A percentile compares a stretch with the other conserved stretches of the same genome.
These are phyloP conservation scores for Chrysanthemum lavandulifolium DNA, from an alignment of 129 eudicot species.

Conservation along the genomic window DNA sequence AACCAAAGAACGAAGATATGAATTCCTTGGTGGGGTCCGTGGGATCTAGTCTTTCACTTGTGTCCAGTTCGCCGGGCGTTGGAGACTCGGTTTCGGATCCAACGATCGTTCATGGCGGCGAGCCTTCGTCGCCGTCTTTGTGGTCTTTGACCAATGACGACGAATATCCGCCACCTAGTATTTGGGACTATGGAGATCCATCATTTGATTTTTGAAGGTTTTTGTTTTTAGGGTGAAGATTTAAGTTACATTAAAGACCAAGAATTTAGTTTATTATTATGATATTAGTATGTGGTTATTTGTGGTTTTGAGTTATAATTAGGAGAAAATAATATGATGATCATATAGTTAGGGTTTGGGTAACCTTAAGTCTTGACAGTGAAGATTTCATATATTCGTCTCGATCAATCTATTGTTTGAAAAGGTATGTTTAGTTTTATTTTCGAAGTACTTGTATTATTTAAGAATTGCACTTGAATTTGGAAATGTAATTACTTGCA, in stretches of 20 bases:
- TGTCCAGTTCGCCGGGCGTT: slow-evolving; percentile 23
- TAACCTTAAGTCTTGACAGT: background rate
- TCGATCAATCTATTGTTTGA: slow-evolving; percentile 18
- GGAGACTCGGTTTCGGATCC: slow-evolving; percentile 50
- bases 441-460: slow-evolving; percentile 2
- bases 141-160: slow-evolving; percentile 53
- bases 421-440: slow-evolving; percentile 20
- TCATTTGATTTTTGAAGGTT: slow-evolving; percentile 49
- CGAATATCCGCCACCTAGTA: slow-evolving; percentile 45
- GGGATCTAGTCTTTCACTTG: slow-evolving; percentile 40
- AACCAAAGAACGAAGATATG: slow-evolving; percentile 34
- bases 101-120: slow-evolving; percentile 24
- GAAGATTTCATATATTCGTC: slow-evolving; percentile 27
- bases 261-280: background rate
- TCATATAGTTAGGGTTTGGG: slow-evolving; percentile 25
- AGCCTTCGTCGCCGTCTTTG: slow-evolving; percentile 33
- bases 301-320: background rate
- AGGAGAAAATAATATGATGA: background rate
- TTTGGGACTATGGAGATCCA: slow-evolving; percentile 76
- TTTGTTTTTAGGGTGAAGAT: background rate
- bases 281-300: background rate
- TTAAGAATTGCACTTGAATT: background rate
- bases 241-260: background rate
- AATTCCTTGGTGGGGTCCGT: slow-evolving; percentile 48
- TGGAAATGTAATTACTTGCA: background rate